Percentiles rank a stretch among this genome's conserved stretches.
Evolutionary conservation across 192 early-diverging fungal species (phyloP).

Genomic region (Entomortierella chlamydospora): DNA sequence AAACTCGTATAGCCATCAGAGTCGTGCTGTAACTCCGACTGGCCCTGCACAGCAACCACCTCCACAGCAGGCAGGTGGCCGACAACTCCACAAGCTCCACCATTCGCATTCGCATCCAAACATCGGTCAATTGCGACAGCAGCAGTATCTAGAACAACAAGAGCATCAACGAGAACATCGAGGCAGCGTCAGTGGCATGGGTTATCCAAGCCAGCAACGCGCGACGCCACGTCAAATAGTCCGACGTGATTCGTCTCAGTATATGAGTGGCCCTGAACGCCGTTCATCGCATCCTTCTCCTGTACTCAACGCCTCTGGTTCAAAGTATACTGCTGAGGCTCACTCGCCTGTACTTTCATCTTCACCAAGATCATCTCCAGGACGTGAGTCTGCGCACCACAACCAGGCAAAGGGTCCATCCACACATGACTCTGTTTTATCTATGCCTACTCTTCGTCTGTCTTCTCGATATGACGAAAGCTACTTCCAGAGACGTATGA

Average conservation of each 20-base stretch:
- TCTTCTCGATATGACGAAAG: constrained; percentile 17
- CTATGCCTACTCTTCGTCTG: background rate
- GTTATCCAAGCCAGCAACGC: constrained; percentile 14
- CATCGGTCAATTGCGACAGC: constrained; percentile 40
- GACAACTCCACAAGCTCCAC: constrained; percentile 39
- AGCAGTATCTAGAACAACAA: constrained; percentile 48
- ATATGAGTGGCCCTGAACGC: constrained; percentile 17
- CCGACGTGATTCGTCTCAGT: constrained; percentile 35
- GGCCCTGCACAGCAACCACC: constrained; percentile 1
- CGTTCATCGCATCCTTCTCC: constrained; percentile 37
- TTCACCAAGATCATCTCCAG: constrained; percentile 39
- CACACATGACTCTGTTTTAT: background rate
- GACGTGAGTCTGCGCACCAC: constrained; percentile 24
- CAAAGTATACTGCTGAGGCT: constrained; percentile 16
- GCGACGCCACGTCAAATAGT: constrained; percentile 3
- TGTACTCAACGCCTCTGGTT: constrained; percentile 3
- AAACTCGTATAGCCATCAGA: constrained; percentile 3
- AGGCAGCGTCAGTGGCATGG: constrained; percentile 9
- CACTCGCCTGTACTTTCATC: constrained; percentile 35
- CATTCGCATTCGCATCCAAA: constrained; percentile 52
- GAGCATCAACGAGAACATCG: constrained; percentile 38
- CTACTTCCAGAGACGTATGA: constrained; percentile 40
- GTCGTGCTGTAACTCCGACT: constrained; percentile 16
- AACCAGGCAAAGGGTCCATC: background rate
- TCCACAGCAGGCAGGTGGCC: background rate